Evolutionary conservation across 1,284 basidiomycete genomes (phyloP).

Genomic region (Sphaerobolus stellatus): DNA sequence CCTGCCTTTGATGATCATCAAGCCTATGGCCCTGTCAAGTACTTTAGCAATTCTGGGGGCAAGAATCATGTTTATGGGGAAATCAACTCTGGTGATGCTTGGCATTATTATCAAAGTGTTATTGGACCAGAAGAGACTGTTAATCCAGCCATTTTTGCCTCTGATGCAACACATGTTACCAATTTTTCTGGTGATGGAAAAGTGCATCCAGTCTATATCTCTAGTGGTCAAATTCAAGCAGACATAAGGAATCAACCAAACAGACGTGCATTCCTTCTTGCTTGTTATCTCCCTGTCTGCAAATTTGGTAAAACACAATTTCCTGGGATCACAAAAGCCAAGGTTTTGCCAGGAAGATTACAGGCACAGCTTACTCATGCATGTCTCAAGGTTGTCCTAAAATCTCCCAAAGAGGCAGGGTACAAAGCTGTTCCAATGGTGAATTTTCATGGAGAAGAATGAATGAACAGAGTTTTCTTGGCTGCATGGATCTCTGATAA

Average conservation of each 20-base stretch:
- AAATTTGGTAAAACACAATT: slow-evolving; percentile 6
- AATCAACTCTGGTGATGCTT: slow-evolving; percentile 2
- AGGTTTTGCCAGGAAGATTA: slow-evolving; percentile 4
- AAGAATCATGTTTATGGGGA: slow-evolving; percentile 2
- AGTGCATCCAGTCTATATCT: slow-evolving; percentile 11
- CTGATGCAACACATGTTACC: slow-evolving; percentile 12
- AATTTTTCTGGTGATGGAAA: slow-evolving; percentile 14
- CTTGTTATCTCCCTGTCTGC: slow-evolving; percentile 11
- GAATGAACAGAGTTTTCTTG: slow-evolving; percentile 1
- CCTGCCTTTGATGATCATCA: slow-evolving; percentile 7
- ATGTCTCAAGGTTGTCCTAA: slow-evolving; percentile 6
- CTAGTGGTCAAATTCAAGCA: slow-evolving; percentile 9
- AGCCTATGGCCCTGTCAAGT: neutral
- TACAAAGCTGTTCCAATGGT: neutral
- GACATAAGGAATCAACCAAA: slow-evolving; percentile 1
- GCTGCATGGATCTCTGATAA: slow-evolving; percentile 7
- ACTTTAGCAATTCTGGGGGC: neutral
- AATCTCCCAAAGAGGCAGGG: neutral
- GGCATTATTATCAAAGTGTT: neutral
- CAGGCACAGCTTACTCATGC: slow-evolving; percentile 3
- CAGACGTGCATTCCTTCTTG: slow-evolving; percentile 2
- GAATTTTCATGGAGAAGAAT: slow-evolving; percentile 2
- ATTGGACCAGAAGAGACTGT: slow-evolving; percentile 7
- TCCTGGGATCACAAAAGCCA: neutral
- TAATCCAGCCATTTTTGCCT: slow-evolving; percentile 4